phyloP scores from a whole-genome alignment of 345 rosid genomes.

The Lumnitzera littorea region DNA sequence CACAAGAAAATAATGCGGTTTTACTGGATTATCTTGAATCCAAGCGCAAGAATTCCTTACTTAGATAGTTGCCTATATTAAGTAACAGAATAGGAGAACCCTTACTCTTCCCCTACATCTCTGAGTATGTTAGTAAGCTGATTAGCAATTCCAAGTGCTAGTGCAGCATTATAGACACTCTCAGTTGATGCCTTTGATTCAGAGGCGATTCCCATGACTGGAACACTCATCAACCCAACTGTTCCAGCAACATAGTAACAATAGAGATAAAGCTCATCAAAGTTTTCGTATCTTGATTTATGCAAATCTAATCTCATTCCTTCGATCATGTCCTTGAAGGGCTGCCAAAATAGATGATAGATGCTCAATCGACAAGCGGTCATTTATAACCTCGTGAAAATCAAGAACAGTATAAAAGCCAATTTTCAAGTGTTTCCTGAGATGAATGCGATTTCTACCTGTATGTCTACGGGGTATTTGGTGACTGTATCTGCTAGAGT shows the following conservation, averaged over 20 bases:
- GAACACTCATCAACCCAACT: constrained; percentile 50
- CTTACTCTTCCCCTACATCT: constrained; percentile 60
- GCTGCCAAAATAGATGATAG: constrained; percentile 15
- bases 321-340: constrained; percentile 51
- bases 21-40: neutral
- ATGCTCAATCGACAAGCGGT: neutral
- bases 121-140: constrained; percentile 53
- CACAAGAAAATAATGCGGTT: neutral
- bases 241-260: constrained; percentile 55
- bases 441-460: constrained; percentile 18
- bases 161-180: constrained; percentile 40
- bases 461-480: constrained; percentile 42
- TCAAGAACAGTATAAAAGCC: too few relatives aligned
- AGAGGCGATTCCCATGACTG: constrained; percentile 46
- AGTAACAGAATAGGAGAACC: neutral
- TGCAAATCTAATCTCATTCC: constrained; percentile 42
- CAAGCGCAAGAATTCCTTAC: neutral
- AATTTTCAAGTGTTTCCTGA: too few relatives aligned
- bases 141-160: constrained; percentile 49
- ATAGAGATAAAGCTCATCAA: constrained; percentile 52
- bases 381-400: too few relatives aligned
- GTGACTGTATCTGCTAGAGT: constrained; percentile 38
- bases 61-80: neutral
- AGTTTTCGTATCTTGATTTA: constrained; percentile 34
- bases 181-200: constrained; percentile 42